These are phyloP conservation scores for Talaromyces islandicus DNA, from an alignment of 2,329 filamentous ascomycete species.

Conservation along the genomic window DNA sequence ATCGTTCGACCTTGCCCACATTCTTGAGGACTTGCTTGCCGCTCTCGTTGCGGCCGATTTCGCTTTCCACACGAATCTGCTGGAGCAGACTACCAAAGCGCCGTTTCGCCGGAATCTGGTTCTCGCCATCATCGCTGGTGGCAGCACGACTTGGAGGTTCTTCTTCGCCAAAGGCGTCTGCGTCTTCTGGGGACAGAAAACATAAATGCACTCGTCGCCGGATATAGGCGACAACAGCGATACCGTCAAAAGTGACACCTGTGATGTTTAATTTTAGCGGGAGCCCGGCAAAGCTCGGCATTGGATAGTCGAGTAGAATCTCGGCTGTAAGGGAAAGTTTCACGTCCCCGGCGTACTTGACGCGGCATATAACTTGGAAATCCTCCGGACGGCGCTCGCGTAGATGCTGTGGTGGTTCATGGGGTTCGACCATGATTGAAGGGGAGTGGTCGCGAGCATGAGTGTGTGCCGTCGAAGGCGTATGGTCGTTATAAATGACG, in stretches of 20 bases:
- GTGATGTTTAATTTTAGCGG: conserved; percentile 93
- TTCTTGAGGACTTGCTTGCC: conserved; percentile 96
- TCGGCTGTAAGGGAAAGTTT: conserved; percentile 86
- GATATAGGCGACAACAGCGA: conserved; percentile 87
- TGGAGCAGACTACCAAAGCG: conserved; percentile 61
- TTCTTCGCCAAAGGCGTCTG: conserved; percentile 53
- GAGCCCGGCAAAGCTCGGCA: conserved; percentile 96
- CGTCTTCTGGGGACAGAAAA: conserved; percentile 89
- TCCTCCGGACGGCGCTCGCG: conserved; percentile 77
- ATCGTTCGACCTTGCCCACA: conserved; percentile 96
- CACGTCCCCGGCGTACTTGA: conserved; percentile 82
- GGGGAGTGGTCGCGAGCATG: conserved; percentile 14
- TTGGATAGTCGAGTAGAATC: conserved; percentile 94
- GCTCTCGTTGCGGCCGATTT: conserved; percentile 87
- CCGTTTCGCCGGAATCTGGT: conserved; percentile 17
- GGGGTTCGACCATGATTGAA: neutral
- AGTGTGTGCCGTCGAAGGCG: conserved; percentile 15
- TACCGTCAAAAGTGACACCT: conserved; percentile 88
- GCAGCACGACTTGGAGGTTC: conserved; percentile 14
- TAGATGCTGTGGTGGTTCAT: conserved; percentile 46
- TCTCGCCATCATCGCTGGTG: neutral
- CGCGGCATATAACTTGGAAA: conserved; percentile 85
- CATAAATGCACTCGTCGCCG: conserved; percentile 86
- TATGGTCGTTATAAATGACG: conserved; percentile 14
- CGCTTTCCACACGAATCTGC: conserved; percentile 93